Base-by-base conservation (phyloP, 1,284 basidiomycete genomes). In the Mycena citricolor region DNA sequence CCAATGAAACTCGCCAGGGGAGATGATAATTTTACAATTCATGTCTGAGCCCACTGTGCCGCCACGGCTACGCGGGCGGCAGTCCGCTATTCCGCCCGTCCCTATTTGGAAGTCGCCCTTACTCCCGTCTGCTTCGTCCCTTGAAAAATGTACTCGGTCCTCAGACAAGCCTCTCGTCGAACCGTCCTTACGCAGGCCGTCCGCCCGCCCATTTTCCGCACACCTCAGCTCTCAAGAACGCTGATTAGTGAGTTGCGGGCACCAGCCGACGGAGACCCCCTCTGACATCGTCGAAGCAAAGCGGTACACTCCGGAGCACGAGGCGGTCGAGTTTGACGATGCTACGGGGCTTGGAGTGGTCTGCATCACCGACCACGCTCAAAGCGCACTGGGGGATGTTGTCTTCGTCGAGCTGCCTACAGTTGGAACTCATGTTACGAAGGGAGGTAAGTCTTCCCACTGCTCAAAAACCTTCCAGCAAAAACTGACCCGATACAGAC, bases 361-460 rank as follows among this genome's bases (percentile, higher is more conserved):
- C 32, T 83, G 84, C 32, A 94, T 99, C 64, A 98, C 97, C 16
- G 77, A 97, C 65, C 90, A 97, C 64, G 95, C 95, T 4, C 94
- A 98, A 65, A 81, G 84, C 45, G 84, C 86, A 39, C 77, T 99
- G 4, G 97, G 95, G 20, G 97, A 99, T 66, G 93, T 99, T 45
- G 95, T 99, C 37, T 99, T 93, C 69, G 93, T 99, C 44, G 97
- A 99, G 66, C 77, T 99, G 42, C 91, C 93, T 3, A 57, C 66
- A 11, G 63, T 77, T n/a, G 92, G 88, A 8, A 74, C 77, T 2
- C 68, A 81, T 54, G 75, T 98, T 45, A 64, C 67, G 26, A 72
- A 86, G 66, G 93, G 91, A 58, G 92, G 95, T 97, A 54, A 54
- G 83, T 63, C 25, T 32, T 47, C 26, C 35, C 45, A 23, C 37